Conservation (phyloP, 768 basidiomycete genomes). For the Pleurotus citrinopileatus region DNA sequence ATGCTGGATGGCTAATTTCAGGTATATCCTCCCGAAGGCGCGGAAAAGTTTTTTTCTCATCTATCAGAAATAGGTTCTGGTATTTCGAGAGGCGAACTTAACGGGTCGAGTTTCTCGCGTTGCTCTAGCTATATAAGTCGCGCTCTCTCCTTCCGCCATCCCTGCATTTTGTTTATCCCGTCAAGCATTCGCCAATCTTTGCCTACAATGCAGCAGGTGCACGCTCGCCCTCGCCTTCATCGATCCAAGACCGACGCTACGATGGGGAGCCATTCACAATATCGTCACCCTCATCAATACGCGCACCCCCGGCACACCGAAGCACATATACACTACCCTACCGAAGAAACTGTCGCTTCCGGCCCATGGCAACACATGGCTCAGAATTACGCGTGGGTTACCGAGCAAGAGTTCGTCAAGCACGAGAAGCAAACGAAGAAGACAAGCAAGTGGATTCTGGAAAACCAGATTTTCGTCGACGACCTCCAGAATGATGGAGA, state of each 20-base stretch:
- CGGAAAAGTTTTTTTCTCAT: not conserved
- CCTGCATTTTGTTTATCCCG: not conserved
- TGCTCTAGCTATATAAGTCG: constrained; percentile 6
- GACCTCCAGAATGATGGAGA: constrained; percentile 18
- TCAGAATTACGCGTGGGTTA: constrained; percentile 46
- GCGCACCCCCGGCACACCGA: constrained; percentile 14
- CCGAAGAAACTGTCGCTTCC: constrained; percentile 17
- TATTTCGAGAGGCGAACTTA: no score
- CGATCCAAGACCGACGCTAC: constrained; percentile 5
- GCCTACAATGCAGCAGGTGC: constrained; percentile 3
- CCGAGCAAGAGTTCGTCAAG: constrained; percentile 48
- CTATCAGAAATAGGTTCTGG: not conserved
- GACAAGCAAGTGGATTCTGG: constrained; percentile 64
- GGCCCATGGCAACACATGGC: constrained; percentile 41
- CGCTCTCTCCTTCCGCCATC: not conserved
- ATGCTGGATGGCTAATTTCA: not conserved
- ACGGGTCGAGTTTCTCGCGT: no score
- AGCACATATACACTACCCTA: constrained; percentile 15
- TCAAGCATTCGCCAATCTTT: not conserved
- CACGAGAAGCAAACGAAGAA: constrained; percentile 43
- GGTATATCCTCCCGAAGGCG: constrained; percentile 1
- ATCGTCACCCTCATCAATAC: constrained; percentile 1
- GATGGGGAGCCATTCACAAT: constrained; percentile 2
- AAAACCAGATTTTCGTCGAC: constrained; percentile 47
- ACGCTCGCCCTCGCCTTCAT: constrained; percentile 1